Evolutionary conservation across 805 yeast genomes (phyloP).

Genomic region (Saturnispora besseyi): DNA sequence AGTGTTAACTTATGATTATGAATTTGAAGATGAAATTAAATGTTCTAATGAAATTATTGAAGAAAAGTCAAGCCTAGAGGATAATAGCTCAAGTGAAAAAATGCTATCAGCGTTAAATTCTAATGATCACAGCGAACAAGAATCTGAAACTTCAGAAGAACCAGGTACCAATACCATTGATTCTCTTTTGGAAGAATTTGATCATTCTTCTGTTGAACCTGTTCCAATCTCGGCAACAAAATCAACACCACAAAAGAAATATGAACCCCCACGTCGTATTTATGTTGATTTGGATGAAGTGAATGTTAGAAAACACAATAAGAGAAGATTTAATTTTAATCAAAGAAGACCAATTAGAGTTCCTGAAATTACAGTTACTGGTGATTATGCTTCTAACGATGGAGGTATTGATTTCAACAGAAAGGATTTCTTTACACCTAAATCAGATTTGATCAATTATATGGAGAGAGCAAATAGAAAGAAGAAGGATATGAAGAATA

Average conservation of each 20-base stretch:
- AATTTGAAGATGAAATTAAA: slow-evolving; percentile 29
- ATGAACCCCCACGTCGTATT: slow-evolving; percentile 12
- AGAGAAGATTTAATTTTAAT: slow-evolving; percentile 11
- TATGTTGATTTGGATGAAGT: slow-evolving; percentile 7
- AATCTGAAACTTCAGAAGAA: not conserved
- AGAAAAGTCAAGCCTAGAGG: slow-evolving; percentile 9
- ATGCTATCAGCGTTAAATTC: not conserved
- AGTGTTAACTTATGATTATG: slow-evolving; percentile 80
- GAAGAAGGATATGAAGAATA: slow-evolving; percentile 11
- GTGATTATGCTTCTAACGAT: slow-evolving; percentile 13
- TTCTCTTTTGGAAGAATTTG: not conserved
- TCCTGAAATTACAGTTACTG: slow-evolving; percentile 17
- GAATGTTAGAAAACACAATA: not conserved
- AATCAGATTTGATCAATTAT: slow-evolving; percentile 59
- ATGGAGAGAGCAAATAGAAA: slow-evolving; percentile 50
- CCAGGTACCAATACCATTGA: not conserved
- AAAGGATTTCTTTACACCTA: slow-evolving; percentile 72
- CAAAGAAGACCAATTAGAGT: slow-evolving; percentile 26
- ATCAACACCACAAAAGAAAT: slow-evolving; percentile 7
- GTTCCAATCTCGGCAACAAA: not conserved
- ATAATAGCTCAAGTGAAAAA: not conserved
- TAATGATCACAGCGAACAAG: not conserved
- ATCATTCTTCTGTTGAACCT: slow-evolving; percentile 4
- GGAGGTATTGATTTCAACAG: slow-evolving; percentile 37
- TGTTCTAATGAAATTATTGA: slow-evolving; percentile 7